A percentile compares a stretch with the other conserved stretches of the same genome.
Evolutionary conservation across 768 basidiomycete species (phyloP).

Genomic region (Dentipellis fragilis): DNA sequence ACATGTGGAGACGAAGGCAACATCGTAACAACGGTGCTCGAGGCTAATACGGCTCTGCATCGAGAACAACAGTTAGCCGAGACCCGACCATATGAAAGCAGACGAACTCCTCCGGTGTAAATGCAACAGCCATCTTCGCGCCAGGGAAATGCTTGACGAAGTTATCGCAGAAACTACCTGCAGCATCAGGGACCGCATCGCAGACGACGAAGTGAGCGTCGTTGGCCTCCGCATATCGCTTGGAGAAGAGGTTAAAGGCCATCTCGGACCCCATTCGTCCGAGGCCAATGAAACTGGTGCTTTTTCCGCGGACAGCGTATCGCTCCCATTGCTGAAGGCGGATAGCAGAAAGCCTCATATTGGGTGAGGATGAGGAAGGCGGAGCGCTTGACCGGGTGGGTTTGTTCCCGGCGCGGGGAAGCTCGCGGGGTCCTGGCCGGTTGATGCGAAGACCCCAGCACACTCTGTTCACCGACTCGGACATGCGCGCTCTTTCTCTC

Average conservation of each 20-base stretch:
- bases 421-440: no score
- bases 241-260: slow-evolving; percentile 77
- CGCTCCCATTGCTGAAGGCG: slow-evolving; percentile 19
- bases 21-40: slow-evolving; percentile 76
- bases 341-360: slow-evolving; percentile 43
- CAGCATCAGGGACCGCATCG: slow-evolving; percentile 56
- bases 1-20: slow-evolving; percentile 90
- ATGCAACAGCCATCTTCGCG: slow-evolving; percentile 46
- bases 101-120: slow-evolving; percentile 67
- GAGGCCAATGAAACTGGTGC: slow-evolving; percentile 75
- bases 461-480: no score
- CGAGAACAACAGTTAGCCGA: slow-evolving; percentile 5
- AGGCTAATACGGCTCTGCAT: slow-evolving; percentile 50
- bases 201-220: slow-evolving; percentile 65
- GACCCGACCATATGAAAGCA: neutral
- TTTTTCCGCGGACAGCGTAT: slow-evolving; percentile 22
- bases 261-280: slow-evolving; percentile 87
- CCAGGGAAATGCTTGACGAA: slow-evolving; percentile 51
- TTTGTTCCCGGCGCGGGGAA: no score
- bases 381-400: no score
- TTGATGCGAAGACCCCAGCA: no score
- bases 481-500: no score
- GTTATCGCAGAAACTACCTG: slow-evolving; percentile 42
- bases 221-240: slow-evolving; percentile 42
- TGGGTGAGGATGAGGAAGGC: neutral